Percentiles rank a stretch among this genome's conserved stretches.
These are phyloP conservation scores for Haberlea rhodopensis DNA, from an alignment of 257 asterid species.

Conservation along the genomic window DNA sequence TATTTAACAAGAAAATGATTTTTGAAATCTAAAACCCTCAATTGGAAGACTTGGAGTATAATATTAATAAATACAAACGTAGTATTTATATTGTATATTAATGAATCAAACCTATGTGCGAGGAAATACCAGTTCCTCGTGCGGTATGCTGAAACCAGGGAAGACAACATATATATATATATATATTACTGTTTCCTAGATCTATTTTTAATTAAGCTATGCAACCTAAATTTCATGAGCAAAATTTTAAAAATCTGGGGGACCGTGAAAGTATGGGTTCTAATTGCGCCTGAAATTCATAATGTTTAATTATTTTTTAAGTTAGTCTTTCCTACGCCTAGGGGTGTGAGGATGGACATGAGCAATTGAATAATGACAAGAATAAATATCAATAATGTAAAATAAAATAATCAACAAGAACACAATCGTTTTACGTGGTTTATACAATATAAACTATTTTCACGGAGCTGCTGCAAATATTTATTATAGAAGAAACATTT, in stretches of 20 bases:
- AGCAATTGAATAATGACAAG: too few relatives aligned
- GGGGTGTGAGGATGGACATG: too few relatives aligned
- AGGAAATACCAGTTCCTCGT: conserved; percentile 34
- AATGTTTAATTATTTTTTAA: background rate
- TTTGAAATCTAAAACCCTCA: conserved; percentile 4
- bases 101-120: conserved; percentile 36
- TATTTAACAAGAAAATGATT: background rate
- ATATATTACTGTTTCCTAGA: background rate
- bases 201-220: background rate
- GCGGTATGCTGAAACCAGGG: conserved; percentile 32
- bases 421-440: too few relatives aligned
- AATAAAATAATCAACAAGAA: too few relatives aligned
- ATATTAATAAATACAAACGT: conserved; percentile 12
- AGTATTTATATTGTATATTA: background rate
- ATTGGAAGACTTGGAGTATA: conserved; percentile 9
- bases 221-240: background rate
- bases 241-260: background rate
- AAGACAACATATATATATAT: background rate
- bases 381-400: too few relatives aligned
- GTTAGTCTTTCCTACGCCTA: background rate
- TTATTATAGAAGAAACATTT: too few relatives aligned
- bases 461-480: too few relatives aligned
- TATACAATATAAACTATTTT: too few relatives aligned
- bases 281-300: conserved; percentile 16
- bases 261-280: conserved; percentile 24